Evolutionary conservation across 768 basidiomycete genomes (phyloP).

Genomic region (Asterophora parasitica): DNA sequence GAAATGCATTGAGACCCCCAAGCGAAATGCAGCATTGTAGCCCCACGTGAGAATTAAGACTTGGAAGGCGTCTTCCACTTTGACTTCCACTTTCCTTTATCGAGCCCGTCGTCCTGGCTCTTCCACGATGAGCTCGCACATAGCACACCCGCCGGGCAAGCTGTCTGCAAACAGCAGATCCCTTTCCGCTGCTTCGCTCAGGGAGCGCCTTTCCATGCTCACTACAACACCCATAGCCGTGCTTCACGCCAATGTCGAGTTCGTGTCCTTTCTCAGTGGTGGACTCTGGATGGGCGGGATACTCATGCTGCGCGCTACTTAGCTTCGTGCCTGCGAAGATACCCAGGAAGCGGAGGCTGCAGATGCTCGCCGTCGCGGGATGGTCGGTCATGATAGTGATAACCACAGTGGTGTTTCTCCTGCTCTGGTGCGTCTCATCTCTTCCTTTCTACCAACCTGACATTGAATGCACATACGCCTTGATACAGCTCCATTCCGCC

Average conservation of each 20-base stretch:
- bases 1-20: no score
- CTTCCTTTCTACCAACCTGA: neutral
- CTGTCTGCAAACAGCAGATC: conserved; percentile 40
- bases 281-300: neutral
- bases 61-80: no score
- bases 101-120: conserved; percentile 1
- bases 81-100: neutral
- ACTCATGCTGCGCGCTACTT: neutral
- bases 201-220: conserved; percentile 56
- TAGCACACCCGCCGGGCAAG: conserved; percentile 15
- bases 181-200: conserved; percentile 59
- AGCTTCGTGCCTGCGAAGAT: conserved; percentile 87
- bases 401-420: conserved; percentile 60
- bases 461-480: neutral
- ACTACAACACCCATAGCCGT: conserved; percentile 55
- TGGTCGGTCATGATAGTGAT: conserved; percentile 84
- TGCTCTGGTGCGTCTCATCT: conserved; percentile 64
- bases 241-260: conserved; percentile 74
- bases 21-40: no score
- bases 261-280: conserved; percentile 23
- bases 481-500: conserved; percentile 73
- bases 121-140: conserved; percentile 9
- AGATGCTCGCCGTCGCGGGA: conserved; percentile 83
- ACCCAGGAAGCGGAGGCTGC: conserved; percentile 79
- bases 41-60: no score